Evolutionary conservation across 768 basidiomycete genomes (phyloP).

Genomic region (Suillus discolor): DNA sequence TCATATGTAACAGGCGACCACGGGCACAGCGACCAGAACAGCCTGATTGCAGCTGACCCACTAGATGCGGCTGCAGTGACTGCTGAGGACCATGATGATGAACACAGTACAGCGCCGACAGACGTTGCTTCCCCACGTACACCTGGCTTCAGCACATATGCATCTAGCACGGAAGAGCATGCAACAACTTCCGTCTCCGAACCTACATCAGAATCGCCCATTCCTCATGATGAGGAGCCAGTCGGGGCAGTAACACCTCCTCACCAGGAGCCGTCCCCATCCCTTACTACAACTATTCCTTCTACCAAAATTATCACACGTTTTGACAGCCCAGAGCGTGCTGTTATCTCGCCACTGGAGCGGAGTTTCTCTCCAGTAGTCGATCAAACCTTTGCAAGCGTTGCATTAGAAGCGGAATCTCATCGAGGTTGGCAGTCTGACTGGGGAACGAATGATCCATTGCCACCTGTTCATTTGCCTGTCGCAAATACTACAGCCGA

Average conservation of each 20-base stretch:
- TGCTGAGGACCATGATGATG: conserved; percentile 35
- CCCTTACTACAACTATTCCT: conserved; percentile 12
- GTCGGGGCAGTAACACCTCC: conserved; percentile 18
- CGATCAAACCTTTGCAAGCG: conserved; percentile 42
- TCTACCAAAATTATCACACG: conserved; percentile 18
- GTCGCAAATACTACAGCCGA: conserved; percentile 30
- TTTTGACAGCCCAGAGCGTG: conserved; percentile 26
- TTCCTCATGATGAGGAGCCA: conserved; percentile 8
- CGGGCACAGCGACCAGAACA: conserved; percentile 33
- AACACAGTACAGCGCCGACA: conserved; percentile 18
- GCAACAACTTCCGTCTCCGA: conserved; percentile 17
- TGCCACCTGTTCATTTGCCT: conserved; percentile 18
- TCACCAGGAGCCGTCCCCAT: conserved; percentile 14
- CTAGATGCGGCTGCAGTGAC: conserved; percentile 41
- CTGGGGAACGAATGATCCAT: conserved; percentile 38
- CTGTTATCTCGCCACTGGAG: conserved; percentile 33
- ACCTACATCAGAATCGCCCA: conserved; percentile 17
- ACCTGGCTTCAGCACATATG: conserved; percentile 54
- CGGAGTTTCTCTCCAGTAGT: conserved; percentile 24
- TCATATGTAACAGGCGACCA: conserved; percentile 37
- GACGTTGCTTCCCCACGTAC: conserved; percentile 24
- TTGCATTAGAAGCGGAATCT: conserved; percentile 50
- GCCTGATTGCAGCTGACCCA: conserved; percentile 12
- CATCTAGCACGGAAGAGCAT: conserved; percentile 26
- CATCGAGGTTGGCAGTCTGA: conserved; percentile 57